phyloP scores from a whole-genome alignment of 1,284 basidiomycete genomes.

The Ganoderma resinaceum region DNA sequence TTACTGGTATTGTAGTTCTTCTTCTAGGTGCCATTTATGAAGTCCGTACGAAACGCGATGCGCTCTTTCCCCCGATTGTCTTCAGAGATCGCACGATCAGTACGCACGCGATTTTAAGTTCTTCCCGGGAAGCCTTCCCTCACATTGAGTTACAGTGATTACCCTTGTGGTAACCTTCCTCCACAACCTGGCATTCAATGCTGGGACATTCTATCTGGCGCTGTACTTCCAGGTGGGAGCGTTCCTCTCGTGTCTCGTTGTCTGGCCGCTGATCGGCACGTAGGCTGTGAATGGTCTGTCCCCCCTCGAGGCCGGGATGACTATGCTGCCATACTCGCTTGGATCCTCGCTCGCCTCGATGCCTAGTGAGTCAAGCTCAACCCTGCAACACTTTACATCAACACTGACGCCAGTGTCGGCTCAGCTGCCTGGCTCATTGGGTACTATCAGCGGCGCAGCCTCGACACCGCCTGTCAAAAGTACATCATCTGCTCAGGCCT shows the following conservation, averaged over 20 bases:
- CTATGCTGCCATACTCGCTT: conserved; percentile 80
- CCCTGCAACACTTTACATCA: conserved; percentile 21
- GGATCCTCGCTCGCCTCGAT: conserved; percentile 82
- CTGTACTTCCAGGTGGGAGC: conserved; percentile 75
- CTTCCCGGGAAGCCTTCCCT: conserved; percentile 30
- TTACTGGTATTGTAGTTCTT: conserved; percentile 60
- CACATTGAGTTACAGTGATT: conserved; percentile 52
- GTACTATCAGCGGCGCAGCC: conserved; percentile 61
- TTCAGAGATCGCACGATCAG: conserved; percentile 68
- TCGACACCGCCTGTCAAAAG: conserved; percentile 69
- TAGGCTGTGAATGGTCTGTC: conserved; percentile 72
- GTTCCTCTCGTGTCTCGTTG: conserved; percentile 13
- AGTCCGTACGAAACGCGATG: conserved; percentile 65
- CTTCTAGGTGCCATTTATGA: conserved; percentile 70
- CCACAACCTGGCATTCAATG: conserved; percentile 81
- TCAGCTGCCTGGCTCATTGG: conserved; percentile 75
- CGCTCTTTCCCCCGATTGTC: conserved; percentile 70
- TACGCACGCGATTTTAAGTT: conserved; percentile 40
- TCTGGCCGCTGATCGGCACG: conserved; percentile 23
- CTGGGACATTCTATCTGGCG: conserved; percentile 84
- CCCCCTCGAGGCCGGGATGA: conserved; percentile 72
- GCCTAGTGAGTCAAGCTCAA: conserved; percentile 47
- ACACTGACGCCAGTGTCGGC: conserved; percentile 14
- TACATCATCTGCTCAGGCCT: conserved; percentile 68
- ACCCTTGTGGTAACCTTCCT: conserved; percentile 75